A percentile compares a stretch with the other conserved stretches of the same genome.
phyloP scores from a whole-genome alignment of 164 flowering plant genomes.

The Aristolochia contorta region DNA sequence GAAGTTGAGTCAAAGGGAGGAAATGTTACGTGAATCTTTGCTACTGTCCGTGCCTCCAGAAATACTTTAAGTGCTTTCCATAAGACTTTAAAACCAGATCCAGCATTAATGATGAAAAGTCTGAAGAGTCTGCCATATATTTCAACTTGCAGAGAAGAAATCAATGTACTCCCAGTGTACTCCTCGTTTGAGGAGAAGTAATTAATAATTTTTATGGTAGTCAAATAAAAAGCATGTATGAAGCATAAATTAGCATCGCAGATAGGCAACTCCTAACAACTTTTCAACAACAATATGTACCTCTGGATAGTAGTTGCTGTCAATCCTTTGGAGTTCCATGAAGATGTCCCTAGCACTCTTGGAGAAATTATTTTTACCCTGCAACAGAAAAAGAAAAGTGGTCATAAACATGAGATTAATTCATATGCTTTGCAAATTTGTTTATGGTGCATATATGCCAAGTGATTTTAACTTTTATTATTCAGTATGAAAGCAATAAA shows the following conservation, averaged over 20 bases:
- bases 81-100: slow-evolving; percentile 60
- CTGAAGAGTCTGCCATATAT: slow-evolving; percentile 48
- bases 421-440: not conserved
- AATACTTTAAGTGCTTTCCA: too few relatives aligned
- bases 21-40: slow-evolving; percentile 42
- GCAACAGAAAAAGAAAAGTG: not conserved
- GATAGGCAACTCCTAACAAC: too few relatives aligned
- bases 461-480: not conserved
- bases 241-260: too few relatives aligned
- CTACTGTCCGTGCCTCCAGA: slow-evolving; percentile 48
- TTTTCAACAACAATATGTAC: slow-evolving; percentile 16
- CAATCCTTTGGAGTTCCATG: slow-evolving; percentile 57
- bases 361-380: slow-evolving; percentile 56
- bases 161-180: too few relatives aligned
- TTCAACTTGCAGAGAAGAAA: not conserved
- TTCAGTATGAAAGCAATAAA: too few relatives aligned
- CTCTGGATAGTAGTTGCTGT: slow-evolving; percentile 71
- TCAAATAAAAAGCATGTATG: too few relatives aligned
- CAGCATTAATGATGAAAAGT: slow-evolving; percentile 65
- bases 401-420: not conserved
- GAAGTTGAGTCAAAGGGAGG: too few relatives aligned
- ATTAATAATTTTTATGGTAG: too few relatives aligned
- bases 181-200: not conserved
- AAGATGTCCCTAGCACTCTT: slow-evolving; percentile 58
- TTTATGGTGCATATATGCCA: not conserved